Percentiles rank a stretch among this genome's conserved stretches.
These are phyloP conservation scores for Podospora sp. DNA, from an alignment of 495 filamentous ascomycete species.

Conservation along the genomic window DNA sequence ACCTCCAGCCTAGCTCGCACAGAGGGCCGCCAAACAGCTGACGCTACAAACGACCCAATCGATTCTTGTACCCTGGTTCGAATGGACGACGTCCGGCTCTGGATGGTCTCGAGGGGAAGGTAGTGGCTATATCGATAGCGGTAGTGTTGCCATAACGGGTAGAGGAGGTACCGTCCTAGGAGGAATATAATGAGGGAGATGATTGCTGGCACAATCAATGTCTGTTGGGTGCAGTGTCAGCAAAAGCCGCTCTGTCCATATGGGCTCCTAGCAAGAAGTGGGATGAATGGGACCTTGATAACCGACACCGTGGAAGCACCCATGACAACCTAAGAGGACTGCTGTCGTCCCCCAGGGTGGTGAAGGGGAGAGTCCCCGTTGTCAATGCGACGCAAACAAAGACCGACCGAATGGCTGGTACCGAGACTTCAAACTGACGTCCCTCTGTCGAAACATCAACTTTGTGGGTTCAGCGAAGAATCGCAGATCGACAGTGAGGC, in stretches of 20 bases:
- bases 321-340: conserved; percentile 5
- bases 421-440: neutral
- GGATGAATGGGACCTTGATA: conserved; percentile 46
- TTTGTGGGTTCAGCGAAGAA: neutral
- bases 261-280: neutral
- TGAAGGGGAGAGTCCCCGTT: neutral
- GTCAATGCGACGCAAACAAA: neutral
- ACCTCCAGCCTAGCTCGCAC: conserved; percentile 37
- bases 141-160: conserved; percentile 77
- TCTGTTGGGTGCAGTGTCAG: conserved; percentile 49
- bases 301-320: conserved; percentile 47
- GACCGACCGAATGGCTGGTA: neutral
- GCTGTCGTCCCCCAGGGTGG: neutral
- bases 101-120: conserved; percentile 66
- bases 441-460: neutral
- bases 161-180: conserved; percentile 65
- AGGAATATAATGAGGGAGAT: conserved; percentile 78
- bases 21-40: conserved; percentile 56
- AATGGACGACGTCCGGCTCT: conserved; percentile 61
- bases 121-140: conserved; percentile 74
- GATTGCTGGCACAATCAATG: conserved; percentile 73
- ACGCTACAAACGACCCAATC: conserved; percentile 57
- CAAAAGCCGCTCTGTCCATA: neutral
- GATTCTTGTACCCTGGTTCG: conserved; percentile 62
- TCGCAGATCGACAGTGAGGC: conserved; percentile 13